phyloP scores from a whole-genome alignment of 192 early-diverging fungal species.

The Linnemannia elongata region DNA sequence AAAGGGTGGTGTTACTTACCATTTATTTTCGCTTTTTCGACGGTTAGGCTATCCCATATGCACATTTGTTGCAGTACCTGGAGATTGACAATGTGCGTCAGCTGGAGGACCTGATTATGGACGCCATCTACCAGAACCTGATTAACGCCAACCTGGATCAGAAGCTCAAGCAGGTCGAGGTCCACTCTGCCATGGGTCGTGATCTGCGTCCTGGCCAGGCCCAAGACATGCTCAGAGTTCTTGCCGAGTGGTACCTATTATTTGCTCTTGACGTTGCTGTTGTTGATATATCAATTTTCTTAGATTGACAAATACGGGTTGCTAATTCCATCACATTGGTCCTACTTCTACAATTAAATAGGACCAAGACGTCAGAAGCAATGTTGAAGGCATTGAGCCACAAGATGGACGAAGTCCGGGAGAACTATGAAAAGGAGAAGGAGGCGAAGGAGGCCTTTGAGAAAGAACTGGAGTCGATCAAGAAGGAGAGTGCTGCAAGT shows the following conservation, averaged over 20 bases:
- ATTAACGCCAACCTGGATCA: constrained; percentile 89
- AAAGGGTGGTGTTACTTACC: background rate
- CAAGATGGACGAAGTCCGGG: constrained; percentile 65
- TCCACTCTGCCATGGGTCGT: constrained; percentile 87
- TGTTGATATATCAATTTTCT: background rate
- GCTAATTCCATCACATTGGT: too few species aligned
- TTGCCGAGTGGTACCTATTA: constrained; percentile 70
- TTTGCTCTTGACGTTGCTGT: background rate
- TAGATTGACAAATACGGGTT: too few species aligned
- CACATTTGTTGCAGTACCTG: constrained; percentile 71
- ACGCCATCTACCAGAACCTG: constrained; percentile 85
- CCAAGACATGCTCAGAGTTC: constrained; percentile 64
- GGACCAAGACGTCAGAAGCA: constrained; percentile 68
- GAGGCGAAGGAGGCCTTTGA: constrained; percentile 60
- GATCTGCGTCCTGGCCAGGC: constrained; percentile 79
- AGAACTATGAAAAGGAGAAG: constrained; percentile 59
- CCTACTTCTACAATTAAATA: constrained; percentile 10
- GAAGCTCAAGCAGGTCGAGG: constrained; percentile 76
- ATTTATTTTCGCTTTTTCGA: background rate
- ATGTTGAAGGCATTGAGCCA: constrained; percentile 66
- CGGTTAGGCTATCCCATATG: constrained; percentile 78
- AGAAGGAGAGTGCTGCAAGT: constrained; percentile 49
- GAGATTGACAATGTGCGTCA: constrained; percentile 85
- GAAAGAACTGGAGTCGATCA: constrained; percentile 58
- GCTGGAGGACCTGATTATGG: constrained; percentile 91